A percentile compares a stretch with the other conserved stretches of the same genome.
Conservation (phyloP, 208 protist genomes). For the Wallacemonas sp. region DNA sequence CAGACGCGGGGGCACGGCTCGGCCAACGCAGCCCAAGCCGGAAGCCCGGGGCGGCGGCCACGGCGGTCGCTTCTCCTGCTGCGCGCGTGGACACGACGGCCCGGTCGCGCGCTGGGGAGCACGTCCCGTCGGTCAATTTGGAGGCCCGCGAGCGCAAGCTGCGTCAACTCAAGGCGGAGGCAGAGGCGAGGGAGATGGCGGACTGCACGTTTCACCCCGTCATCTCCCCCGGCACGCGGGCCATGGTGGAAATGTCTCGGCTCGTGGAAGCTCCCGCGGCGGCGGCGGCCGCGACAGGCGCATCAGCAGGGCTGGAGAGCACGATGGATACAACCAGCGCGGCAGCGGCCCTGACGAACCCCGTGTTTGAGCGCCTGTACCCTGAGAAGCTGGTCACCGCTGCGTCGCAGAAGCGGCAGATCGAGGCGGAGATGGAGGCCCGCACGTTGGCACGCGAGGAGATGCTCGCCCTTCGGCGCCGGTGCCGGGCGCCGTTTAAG, state of each 20-base stretch:
- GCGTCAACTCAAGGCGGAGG: conserved; percentile 42
- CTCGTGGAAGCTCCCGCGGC: background rate
- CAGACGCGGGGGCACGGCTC: too few relatives aligned
- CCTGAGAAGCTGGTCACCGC: conserved; percentile 36
- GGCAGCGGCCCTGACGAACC: background rate
- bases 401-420: conserved; percentile 21
- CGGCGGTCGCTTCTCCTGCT: too few relatives aligned
- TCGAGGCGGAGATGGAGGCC: conserved; percentile 43
- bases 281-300: background rate
- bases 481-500: conserved; percentile 31
- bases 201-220: conserved; percentile 83
- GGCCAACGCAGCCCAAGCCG: too few relatives aligned
- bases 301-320: too few relatives aligned
- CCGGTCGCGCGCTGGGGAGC: background rate
- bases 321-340: background rate
- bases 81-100: conserved; percentile 2
- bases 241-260: conserved; percentile 42
- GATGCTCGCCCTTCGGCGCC: conserved; percentile 39
- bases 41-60: background rate
- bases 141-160: conserved; percentile 19
- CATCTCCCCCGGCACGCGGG: conserved; percentile 56
- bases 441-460: conserved; percentile 39
- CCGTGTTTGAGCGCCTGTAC: conserved; percentile 79
- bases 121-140: background rate
- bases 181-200: conserved; percentile 43